Evolutionary conservation across 2,329 filamentous ascomycete genomes (phyloP).

Genomic region (Claviceps maximensis): DNA sequence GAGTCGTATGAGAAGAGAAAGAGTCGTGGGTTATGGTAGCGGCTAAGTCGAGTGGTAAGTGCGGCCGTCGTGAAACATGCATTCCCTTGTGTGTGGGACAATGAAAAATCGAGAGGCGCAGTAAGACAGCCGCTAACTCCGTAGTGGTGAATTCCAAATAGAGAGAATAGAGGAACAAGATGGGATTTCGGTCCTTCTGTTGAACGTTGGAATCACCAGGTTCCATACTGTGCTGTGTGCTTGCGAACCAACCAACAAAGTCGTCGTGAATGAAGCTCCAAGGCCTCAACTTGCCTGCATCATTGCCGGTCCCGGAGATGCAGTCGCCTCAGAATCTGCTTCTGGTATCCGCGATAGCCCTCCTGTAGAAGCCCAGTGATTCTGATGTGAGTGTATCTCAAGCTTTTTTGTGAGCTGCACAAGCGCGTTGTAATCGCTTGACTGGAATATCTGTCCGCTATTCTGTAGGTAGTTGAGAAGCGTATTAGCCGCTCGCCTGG

Average conservation of each 20-base stretch:
- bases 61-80: background rate
- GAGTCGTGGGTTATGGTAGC: background rate
- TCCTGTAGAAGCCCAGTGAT: constrained; percentile 25
- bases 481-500: constrained; percentile 65
- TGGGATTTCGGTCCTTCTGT: background rate
- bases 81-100: background rate
- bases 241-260: background rate
- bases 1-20: background rate
- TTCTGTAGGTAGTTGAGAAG: constrained; percentile 72
- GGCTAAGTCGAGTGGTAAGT: background rate
- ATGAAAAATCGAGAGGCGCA: background rate
- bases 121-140: background rate
- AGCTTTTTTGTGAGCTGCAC: constrained; percentile 79
- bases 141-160: no score
- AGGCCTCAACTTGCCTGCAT: constrained; percentile 17
- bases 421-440: constrained; percentile 64
- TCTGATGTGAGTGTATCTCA: constrained; percentile 46
- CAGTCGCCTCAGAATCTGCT: constrained; percentile 37
- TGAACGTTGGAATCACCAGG: background rate
- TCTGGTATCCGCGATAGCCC: constrained; percentile 43
- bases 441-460: constrained; percentile 50
- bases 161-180: no score
- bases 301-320: constrained; percentile 12
- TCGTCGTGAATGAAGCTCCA: background rate
- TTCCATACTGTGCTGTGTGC: background rate